Evolutionary conservation across 345 rosid genomes (phyloP).

Genomic region (Murraya paniculata): DNA sequence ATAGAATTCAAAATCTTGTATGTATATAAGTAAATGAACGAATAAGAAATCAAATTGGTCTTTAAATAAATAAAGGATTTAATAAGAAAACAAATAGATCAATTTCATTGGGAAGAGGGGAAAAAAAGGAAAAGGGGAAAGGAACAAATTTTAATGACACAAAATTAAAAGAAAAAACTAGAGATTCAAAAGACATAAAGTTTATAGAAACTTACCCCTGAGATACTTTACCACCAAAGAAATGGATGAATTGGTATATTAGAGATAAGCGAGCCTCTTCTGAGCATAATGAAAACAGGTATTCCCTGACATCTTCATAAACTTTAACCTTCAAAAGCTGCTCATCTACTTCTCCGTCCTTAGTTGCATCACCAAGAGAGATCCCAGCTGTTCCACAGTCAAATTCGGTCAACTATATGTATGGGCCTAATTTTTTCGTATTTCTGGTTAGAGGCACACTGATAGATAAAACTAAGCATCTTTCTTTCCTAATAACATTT

Average conservation of each 20-base stretch:
- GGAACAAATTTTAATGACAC: not conserved
- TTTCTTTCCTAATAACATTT: not conserved
- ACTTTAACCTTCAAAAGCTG: slow-evolving; percentile 59
- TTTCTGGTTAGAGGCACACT: not conserved
- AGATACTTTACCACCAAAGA: slow-evolving; percentile 76
- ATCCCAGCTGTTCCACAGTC: slow-evolving; percentile 34
- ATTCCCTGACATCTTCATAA: slow-evolving; percentile 80
- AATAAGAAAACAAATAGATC: not conserved
- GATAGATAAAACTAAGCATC: not conserved
- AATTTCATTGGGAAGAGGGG: not conserved
- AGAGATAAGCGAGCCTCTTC: slow-evolving; percentile 69
- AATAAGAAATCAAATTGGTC: not conserved
- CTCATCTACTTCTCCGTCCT: slow-evolving; percentile 60
- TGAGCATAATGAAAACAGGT: slow-evolving; percentile 71
- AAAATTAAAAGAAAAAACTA: not conserved
- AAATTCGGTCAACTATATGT: slow-evolving; percentile 12
- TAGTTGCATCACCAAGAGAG: slow-evolving; percentile 37
- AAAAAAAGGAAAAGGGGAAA: not conserved
- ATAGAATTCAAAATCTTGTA: not conserved
- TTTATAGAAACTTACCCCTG: slow-evolving; percentile 38
- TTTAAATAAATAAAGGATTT: no score
- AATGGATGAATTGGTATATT: slow-evolving; percentile 71
- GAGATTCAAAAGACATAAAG: not conserved
- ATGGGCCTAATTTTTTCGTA: not conserved
- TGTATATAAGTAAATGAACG: not conserved